A percentile compares a stretch with the other conserved stretches of the same genome.
Evolutionary conservation across 2,329 filamentous ascomycete genomes (phyloP).

Genomic region (Claviceps pusilla): DNA sequence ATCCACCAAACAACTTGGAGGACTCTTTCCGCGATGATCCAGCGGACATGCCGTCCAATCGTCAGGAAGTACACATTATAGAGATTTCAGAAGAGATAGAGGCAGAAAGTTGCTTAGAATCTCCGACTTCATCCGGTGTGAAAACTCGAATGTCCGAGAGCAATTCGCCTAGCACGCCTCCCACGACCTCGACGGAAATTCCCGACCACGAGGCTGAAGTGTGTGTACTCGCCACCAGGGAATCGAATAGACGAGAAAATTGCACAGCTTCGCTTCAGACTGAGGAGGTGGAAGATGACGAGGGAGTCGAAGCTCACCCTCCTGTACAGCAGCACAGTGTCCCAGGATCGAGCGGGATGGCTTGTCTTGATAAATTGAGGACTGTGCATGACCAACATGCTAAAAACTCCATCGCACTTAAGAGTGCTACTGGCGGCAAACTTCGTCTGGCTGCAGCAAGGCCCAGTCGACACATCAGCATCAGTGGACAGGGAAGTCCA

Average conservation of each 20-base stretch:
- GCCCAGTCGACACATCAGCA: background rate
- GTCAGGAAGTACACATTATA: background rate
- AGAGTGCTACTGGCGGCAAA: background rate
- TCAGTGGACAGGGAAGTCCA: constrained; percentile 4
- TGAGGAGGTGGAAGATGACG: background rate
- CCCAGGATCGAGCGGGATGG: background rate
- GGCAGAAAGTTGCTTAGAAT: background rate
- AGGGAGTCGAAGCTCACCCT: background rate
- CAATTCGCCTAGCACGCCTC: background rate
- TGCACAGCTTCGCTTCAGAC: background rate
- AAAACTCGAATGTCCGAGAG: background rate
- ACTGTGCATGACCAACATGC: background rate
- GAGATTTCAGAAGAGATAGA: background rate
- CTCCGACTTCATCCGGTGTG: background rate
- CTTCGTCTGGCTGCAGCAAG: background rate
- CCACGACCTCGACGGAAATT: background rate
- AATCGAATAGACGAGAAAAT: background rate
- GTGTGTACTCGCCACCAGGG: background rate
- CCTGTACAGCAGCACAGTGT: background rate
- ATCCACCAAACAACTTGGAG: background rate
- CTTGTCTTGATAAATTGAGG: background rate
- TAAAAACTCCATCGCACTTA: background rate
- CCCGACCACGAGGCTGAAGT: background rate
- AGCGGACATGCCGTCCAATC: background rate
- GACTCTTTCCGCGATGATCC: background rate